Conservation (phyloP, 2,329 filamentous ascomycete species). For the Coleophoma cylindrospora region DNA sequence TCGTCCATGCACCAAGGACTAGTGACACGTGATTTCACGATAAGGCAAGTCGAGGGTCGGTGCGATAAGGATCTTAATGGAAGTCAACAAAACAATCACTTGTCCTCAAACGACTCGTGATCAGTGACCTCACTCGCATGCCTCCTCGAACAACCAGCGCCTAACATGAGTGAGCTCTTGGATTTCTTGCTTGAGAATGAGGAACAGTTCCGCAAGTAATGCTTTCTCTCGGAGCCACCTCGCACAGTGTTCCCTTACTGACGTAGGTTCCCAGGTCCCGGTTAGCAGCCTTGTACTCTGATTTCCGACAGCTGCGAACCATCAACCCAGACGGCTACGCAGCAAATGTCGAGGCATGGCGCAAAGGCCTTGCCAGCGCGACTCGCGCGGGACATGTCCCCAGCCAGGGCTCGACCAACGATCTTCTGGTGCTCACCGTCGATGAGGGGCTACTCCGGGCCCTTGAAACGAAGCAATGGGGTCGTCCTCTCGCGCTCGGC, state of each 20-base stretch:
- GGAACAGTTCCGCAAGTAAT: constrained; percentile 54
- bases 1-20: too few relatives aligned
- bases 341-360: constrained; percentile 78
- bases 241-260: background rate
- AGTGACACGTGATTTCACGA: too few relatives aligned
- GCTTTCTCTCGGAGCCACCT: background rate
- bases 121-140: background rate
- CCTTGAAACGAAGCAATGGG: constrained; percentile 73
- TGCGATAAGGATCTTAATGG: background rate
- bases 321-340: constrained; percentile 82
- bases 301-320: constrained; percentile 69
- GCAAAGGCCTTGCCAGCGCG: constrained; percentile 65
- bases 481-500: constrained; percentile 74
- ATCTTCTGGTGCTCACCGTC: constrained; percentile 46
- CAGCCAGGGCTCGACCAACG: constrained; percentile 36
- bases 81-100: constrained; percentile 7
- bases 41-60: too few relatives aligned
- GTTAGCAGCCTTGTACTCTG: constrained; percentile 81
- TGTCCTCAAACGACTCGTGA: background rate
- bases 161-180: constrained; percentile 61
- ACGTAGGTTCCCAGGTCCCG: constrained; percentile 51
- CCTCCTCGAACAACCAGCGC: background rate
- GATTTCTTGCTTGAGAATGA: constrained; percentile 59
- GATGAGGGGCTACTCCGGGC: constrained; percentile 63
- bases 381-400: constrained; percentile 51